Conservation (phyloP, 768 basidiomycete genomes). For the Mrakia gelida region DNA sequence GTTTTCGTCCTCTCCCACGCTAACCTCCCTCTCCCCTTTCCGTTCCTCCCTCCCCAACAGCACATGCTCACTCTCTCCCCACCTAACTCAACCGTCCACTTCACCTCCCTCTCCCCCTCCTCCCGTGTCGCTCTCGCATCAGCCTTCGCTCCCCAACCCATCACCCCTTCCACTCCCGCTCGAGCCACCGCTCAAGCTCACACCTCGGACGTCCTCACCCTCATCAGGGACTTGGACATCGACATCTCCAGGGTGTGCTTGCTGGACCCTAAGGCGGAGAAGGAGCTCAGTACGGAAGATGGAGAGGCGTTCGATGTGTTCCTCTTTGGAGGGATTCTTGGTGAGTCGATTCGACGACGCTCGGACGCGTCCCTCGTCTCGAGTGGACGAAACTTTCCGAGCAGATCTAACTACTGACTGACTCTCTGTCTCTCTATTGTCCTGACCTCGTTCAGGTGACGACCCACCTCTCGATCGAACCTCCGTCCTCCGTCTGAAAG, state of each 20-base stretch:
- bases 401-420: slow-evolving; percentile 44
- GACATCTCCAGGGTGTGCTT: slow-evolving; percentile 69
- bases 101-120: slow-evolving; percentile 77
- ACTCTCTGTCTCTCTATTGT: too few relatives aligned
- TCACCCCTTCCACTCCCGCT: slow-evolving; percentile 29
- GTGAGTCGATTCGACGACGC: slow-evolving; percentile 49
- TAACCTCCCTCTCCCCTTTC: neutral
- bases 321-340: slow-evolving; percentile 79
- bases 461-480: slow-evolving; percentile 95
- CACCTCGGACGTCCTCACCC: slow-evolving; percentile 54
- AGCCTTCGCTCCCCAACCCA: slow-evolving; percentile 40
- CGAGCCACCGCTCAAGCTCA: slow-evolving; percentile 48
- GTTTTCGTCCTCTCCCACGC: slow-evolving; percentile 22
- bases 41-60: slow-evolving; percentile 45
- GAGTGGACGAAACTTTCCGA: slow-evolving; percentile 36
- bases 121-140: slow-evolving; percentile 57
- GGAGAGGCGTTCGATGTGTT: slow-evolving; percentile 67
- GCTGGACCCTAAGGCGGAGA: slow-evolving; percentile 83
- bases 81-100: slow-evolving; percentile 60
- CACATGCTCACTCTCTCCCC: slow-evolving; percentile 83
- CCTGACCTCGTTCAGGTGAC: slow-evolving; percentile 60
- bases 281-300: slow-evolving; percentile 67
- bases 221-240: slow-evolving; percentile 51
- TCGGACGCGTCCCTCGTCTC: slow-evolving; percentile 62
- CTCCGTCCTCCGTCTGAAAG: slow-evolving; percentile 63